Conservation (phyloP, 75 land plant species). For the Pinus taeda region DNA sequence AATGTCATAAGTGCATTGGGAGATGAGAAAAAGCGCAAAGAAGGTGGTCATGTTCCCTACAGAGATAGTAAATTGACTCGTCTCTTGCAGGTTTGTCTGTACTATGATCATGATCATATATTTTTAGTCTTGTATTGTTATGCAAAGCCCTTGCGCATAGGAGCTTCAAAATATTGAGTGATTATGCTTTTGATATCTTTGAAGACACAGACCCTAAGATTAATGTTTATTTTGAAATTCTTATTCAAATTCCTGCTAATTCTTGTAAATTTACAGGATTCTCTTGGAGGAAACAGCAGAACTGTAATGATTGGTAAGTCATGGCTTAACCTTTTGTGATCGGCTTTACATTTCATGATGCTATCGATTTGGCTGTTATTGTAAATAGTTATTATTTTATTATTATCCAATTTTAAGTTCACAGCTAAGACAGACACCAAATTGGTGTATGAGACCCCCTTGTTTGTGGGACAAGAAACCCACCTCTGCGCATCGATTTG, state of each 20-base stretch:
- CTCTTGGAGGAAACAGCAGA: slow-evolving; percentile 99
- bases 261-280: slow-evolving; percentile 63
- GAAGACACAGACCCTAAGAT: background rate
- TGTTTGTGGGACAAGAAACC: too few relatives aligned
- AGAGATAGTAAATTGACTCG: slow-evolving; percentile 98
- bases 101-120: background rate
- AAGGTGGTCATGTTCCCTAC: slow-evolving; percentile 99
- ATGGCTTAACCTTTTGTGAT: too few relatives aligned
- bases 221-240: background rate
- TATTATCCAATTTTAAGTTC: too few relatives aligned
- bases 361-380: too few relatives aligned
- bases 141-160: background rate
- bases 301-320: slow-evolving; percentile 95
- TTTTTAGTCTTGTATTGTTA: background rate
- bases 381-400: too few relatives aligned
- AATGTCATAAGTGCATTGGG: slow-evolving; percentile 99
- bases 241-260: background rate
- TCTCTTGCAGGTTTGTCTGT: slow-evolving; percentile 65
- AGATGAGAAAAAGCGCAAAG: slow-evolving; percentile 96
- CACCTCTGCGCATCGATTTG: too few relatives aligned
- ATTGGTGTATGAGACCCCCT: too few relatives aligned
- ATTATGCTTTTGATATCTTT: background rate
- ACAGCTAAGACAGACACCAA: too few relatives aligned
- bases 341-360: too few relatives aligned
- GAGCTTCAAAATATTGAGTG: background rate